These are phyloP conservation scores for Galeopsis tetrahit DNA, from an alignment of 257 asterid species.

Conservation along the genomic window DNA sequence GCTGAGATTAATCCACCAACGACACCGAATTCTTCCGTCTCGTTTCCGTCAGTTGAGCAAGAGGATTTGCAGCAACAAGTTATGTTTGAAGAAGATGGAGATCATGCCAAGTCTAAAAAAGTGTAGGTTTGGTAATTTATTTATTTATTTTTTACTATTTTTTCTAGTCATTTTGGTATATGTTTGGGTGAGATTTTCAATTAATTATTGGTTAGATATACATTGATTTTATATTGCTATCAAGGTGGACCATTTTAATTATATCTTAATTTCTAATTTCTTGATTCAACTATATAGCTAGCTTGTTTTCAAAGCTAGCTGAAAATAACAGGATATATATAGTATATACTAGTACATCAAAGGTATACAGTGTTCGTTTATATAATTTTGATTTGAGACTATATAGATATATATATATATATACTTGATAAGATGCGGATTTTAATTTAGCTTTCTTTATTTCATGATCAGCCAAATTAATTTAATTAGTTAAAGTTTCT, in stretches of 20 bases:
- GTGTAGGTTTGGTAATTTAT: conserved; percentile 46
- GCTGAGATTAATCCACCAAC: conserved; percentile 38
- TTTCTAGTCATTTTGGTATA: background rate
- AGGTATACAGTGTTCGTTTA: background rate
- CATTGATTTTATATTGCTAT: conserved; percentile 1
- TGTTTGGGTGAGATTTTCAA: background rate
- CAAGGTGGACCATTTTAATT: conserved; percentile 34
- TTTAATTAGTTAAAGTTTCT: background rate
- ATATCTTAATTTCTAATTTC: conserved; percentile 27
- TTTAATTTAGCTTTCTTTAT: background rate
- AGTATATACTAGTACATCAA: too few relatives aligned
- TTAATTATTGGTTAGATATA: background rate
- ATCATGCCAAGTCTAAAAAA: conserved; percentile 49
- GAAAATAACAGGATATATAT: background rate
- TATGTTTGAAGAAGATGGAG: conserved; percentile 50
- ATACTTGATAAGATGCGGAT: background rate
- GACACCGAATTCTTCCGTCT: conserved; percentile 41
- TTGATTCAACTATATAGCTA: background rate
- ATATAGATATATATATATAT: background rate
- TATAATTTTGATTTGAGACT: conserved; percentile 11
- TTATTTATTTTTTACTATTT: background rate
- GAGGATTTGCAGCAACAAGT: conserved; percentile 43
- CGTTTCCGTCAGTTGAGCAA: conserved; percentile 55
- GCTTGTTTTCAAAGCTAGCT: conserved; percentile 28
- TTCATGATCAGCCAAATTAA: background rate